Evolutionary conservation across 2,329 filamentous ascomycete species (phyloP).

Genomic region (Cladorrhinum sp.): DNA sequence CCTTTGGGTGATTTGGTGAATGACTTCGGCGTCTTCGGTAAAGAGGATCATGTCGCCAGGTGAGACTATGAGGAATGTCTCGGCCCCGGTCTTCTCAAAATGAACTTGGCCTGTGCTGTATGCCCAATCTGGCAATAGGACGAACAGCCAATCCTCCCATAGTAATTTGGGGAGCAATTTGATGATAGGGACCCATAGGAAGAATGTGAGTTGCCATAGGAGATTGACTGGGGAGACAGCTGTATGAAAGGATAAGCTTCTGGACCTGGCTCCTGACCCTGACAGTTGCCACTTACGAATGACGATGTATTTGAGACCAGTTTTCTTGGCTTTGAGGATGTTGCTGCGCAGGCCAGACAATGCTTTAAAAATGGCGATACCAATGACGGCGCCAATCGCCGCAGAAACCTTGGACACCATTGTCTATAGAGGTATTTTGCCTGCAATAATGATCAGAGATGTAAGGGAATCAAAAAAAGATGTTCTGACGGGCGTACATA

Average conservation of each 20-base stretch:
- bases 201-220: slow-evolving; percentile 54
- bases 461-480: not conserved
- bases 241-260: slow-evolving; percentile 29
- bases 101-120: slow-evolving; percentile 55
- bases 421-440: not conserved
- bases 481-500: not conserved
- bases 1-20: slow-evolving; percentile 62
- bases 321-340: slow-evolving; percentile 48
- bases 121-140: slow-evolving; percentile 58
- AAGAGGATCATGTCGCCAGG: slow-evolving; percentile 53
- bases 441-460: not conserved
- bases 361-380: slow-evolving; percentile 34
- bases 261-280: not conserved
- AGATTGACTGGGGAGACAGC: slow-evolving; percentile 49
- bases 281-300: slow-evolving; percentile 43
- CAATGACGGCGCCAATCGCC: slow-evolving; percentile 34
- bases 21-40: slow-evolving; percentile 62
- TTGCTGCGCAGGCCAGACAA: slow-evolving; percentile 41
- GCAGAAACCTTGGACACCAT: slow-evolving; percentile 40
- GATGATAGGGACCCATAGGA: slow-evolving; percentile 55
- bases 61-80: slow-evolving; percentile 63
- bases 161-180: slow-evolving; percentile 51
- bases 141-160: slow-evolving; percentile 56
- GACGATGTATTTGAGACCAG: slow-evolving; percentile 52
- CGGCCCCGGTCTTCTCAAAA: slow-evolving; percentile 55